Base-by-base conservation (phyloP, 2,329 filamentous ascomycete species). In the Didymella exigua region DNA sequence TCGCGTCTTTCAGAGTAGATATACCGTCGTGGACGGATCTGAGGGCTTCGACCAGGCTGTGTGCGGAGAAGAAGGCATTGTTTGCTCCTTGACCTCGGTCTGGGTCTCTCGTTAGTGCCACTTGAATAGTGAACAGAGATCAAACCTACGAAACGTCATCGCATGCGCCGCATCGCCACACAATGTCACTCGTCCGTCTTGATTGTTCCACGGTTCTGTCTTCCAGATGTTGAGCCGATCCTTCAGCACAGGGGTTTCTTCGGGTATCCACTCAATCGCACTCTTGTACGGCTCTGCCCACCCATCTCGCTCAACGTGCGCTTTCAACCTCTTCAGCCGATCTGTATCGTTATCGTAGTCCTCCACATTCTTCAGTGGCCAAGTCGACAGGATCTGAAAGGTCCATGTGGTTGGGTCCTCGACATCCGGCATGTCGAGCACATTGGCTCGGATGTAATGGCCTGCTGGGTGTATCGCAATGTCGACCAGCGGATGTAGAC, bases 131-230 rank as follows among this genome's bases (percentile, higher is more conserved):
- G 18, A 5, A 7, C 31, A 10, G 37, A 18, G 3, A 16, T 27
- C 14, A 27, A 1, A 33, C 70, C 42, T 61, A 72, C 66, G 72
- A 14, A 74, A 74, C 0, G 74, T 75, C 75, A 77, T 77, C 3
- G 75, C 69, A 59, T 76, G 74, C n/a, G 74, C 75, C 27, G 73
- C 72, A 52, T 76, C 75, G 2, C 74, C 75, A 14, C 70, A 72
- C 4, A 76, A 53, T 19, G 72, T 75, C 8, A 75, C 63, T 21
- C 70, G 55, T 13, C 72, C 74, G 6, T 56, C 57, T 2, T 60
- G 58, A 27, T 70, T 75, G 13, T 75, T 65, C 73, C 74, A 77
- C 2, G 60, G 58, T 4, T 67, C 58, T 1, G 71, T 67, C 19
- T 69, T 72, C 72, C 72, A 77, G 29, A 70, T 70, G 46, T 71